Base-by-base conservation (phyloP, 768 basidiomycete species). In the Scleroderma bovista region DNA sequence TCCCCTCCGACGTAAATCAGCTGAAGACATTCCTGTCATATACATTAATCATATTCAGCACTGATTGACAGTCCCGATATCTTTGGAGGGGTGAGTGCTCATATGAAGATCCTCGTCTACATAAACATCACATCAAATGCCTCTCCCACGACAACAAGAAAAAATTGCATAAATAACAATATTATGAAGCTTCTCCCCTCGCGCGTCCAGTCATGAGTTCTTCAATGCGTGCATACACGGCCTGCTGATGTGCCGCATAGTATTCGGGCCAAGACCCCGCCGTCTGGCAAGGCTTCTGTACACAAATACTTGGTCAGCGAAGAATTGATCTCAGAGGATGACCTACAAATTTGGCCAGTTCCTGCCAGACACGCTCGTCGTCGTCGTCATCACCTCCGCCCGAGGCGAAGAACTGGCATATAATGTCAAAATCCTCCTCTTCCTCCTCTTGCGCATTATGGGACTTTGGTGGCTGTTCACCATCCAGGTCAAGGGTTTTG, bases 381-480 rank as follows among this genome's bases (percentile, higher is more conserved):
- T 67, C 62, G 8, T 72, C 69, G 1, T 75, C 73, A 4, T 77
- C 73, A 11, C 75, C 75, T 36, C 75, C 77, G 11, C 74, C 72
- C 4, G 66, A 71, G 11, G 76, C 77, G 56, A 86, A 81, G 56
- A 83, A 86, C 10, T 64, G 61, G 7, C 76, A 72, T 33, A 87
- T 70, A 3, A 67, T 59, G 16, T 77, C 67, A n/a, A 84, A 66
- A 60, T 84, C 80, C 44, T 72, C 64, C 51, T 33, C 58, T 45
- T 64, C 58, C 44, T 51, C 19, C 6, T 53, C 46, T 45, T 51
- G 51, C 15, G 19, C 44, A 31, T 50, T 39, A 38, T 42, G 32
- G 3, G 46, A 44, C 16, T 19, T 38, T 11, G 38, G 16, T 33
- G 39, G 29, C 6, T 15, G 41, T 5, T 31, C 15, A 29, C 48